A percentile compares a stretch with the other conserved stretches of the same genome.
Evolutionary conservation across 2,329 filamentous ascomycete species (phyloP).

Genomic region (Aspergillus unguis): DNA sequence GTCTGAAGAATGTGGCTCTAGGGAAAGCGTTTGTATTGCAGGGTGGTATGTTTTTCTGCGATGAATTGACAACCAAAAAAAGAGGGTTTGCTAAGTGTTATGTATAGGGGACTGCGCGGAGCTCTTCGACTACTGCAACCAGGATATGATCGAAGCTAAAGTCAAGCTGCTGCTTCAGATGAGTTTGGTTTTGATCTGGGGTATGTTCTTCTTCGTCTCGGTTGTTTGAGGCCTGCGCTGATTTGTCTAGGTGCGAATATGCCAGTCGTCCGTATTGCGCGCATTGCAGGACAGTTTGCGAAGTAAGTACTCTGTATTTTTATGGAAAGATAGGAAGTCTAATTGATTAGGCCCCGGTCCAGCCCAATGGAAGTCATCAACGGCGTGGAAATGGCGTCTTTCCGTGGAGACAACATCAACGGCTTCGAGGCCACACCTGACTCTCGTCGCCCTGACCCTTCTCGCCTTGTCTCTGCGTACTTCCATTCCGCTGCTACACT

Average conservation of each 20-base stretch:
- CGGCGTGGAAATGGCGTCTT: constrained; percentile 78
- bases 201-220: constrained; percentile 47
- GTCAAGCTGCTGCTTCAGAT: constrained; percentile 96
- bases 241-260: constrained; percentile 53
- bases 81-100: not conserved
- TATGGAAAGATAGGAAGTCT: not conserved
- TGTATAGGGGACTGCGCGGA: constrained; percentile 75
- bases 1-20: constrained; percentile 78
- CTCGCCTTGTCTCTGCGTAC: constrained; percentile 83
- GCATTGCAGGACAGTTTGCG: constrained; percentile 96
- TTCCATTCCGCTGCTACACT: constrained; percentile 92
- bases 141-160: constrained; percentile 87
- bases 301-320: constrained; percentile 51
- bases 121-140: constrained; percentile 93
- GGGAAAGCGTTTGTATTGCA: constrained; percentile 93
- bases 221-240: not conserved
- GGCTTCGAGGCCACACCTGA: constrained; percentile 65
- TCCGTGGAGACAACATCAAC: constrained; percentile 94
- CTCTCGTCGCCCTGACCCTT: constrained; percentile 77
- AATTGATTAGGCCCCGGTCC: constrained; percentile 62
- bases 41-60: constrained; percentile 56
- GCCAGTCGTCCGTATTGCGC: constrained; percentile 86
- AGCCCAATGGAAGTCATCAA: constrained; percentile 80
- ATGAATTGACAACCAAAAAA: not conserved
- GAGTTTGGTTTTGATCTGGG: constrained; percentile 94